Base-by-base conservation (phyloP, 257 asterid species). In the Jaltomata sinuosa region DNA sequence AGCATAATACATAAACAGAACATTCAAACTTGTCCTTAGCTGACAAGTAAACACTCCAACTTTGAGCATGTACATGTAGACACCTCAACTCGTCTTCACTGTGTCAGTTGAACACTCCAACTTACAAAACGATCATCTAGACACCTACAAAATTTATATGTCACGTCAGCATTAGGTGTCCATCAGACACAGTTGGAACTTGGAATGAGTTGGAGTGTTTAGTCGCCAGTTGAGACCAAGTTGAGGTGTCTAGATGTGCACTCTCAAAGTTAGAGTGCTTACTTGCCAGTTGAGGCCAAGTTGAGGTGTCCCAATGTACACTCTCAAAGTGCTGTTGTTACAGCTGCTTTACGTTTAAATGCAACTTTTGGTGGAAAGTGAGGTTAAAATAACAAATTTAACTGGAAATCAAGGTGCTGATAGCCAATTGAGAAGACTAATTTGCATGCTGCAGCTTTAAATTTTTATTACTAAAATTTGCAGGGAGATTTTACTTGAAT, bases 401-500 rank as follows among this genome's bases (percentile, higher is more conserved):
- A 31, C 42, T 14, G 11, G 74, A 65, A 65, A 22, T 16, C 12
- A 31, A 65, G 25, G 8, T 31, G 21, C 16, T 10, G 77, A 34
- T 15, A 69, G 29, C 32, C 50, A 71, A 71, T 21, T 38, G 53
- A 71, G 11, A 6, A 38, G 9, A 69, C 52, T 71, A 38, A 22
- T 45, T 22, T 22, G 12, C 21, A 22, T 72, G 19, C 79, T 68
- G 76, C 50, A 34, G 16, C 4, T 68, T 36, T 68, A 21, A 69
- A 1, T 9, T 67, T 69, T 67, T 67, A 34, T 67, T 19, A 40
- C 5, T 21, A 27, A 61, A 4, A 21, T 21, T n/a, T 40, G 79
- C 87, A 90, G 91, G 21, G 93, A 86, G 12, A 81, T 86, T 29
- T 36, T 86, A 36, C 74, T 86, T 21, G 79, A 89, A 62, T 90